Evolutionary conservation across 192 early-diverging fungal species (phyloP), one percentile per base, ranked within the genome.

Genomic region (Coemansia sp.): DNA sequence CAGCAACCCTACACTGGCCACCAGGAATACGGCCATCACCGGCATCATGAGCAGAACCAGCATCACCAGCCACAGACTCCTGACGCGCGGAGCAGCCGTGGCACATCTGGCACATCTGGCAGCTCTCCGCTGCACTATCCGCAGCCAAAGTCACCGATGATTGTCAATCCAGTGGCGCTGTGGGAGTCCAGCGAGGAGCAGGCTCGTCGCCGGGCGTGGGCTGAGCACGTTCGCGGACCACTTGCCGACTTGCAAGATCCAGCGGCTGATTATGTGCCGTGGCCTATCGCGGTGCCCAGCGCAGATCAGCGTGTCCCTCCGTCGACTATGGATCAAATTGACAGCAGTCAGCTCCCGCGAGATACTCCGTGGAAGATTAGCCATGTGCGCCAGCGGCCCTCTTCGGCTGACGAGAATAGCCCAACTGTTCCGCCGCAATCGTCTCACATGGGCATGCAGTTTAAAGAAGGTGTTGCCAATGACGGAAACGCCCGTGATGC

Each of bases 181-280:
- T 84, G 82, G 82, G 82, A 84, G 44, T 84, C 82, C 8, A 66
- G 60, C 39, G 71, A 79, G 63, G 76, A 84, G 44, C 82, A 84
- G 64, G 72, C 68, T 6, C 74, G 66, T 10, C 76, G 82, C 21
- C 36, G 80, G 34, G 80, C 75, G 11, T 83, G 80, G 80, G 80
- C 75, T 0, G 72, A 83, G 64, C 80, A 70, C 5, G 62, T 77
- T 3, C 42, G 48, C 21, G 63, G 31, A 8, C 63, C 68, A 1
- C 45, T 38, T 1, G 58, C 46, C 6, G 51, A 34, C 19, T 15
- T 37, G 25, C 66, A 68, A 32, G 21, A 37, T 5, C 38, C 61
- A 9, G 32, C 19, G 12, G 41, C 12, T 38, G 11, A 37, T 19
- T 8, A 12, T 36, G 50, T 42, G 21, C 46, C 44, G n/a, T 64